These are phyloP conservation scores for Aschersonia sp. DNA, from an alignment of 2,329 filamentous ascomycete species.

Conservation along the genomic window DNA sequence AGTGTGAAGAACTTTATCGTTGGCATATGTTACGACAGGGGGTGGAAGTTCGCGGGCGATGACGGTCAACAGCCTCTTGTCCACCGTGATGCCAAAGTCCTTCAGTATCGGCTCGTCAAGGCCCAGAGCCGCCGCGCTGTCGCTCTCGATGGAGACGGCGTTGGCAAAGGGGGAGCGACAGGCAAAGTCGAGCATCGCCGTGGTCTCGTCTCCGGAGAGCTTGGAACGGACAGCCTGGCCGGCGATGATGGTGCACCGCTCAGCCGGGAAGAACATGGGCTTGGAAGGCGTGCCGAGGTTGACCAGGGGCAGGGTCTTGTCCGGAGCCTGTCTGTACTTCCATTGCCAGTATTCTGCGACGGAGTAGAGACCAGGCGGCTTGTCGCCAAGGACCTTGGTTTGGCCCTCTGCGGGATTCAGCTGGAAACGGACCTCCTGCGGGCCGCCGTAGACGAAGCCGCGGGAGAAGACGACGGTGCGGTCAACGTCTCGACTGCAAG, in stretches of 20 bases:
- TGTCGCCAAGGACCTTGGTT: too few relatives aligned
- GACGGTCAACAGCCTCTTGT: slow-evolving; percentile 53
- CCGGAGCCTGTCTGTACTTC: too few relatives aligned
- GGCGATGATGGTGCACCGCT: slow-evolving; percentile 47
- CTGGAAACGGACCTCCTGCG: too few relatives aligned
- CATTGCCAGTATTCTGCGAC: too few relatives aligned
- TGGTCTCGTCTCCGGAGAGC: slow-evolving; percentile 45
- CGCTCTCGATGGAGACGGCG: slow-evolving; percentile 46
- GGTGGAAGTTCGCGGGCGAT: slow-evolving; percentile 50
- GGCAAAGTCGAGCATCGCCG: slow-evolving; percentile 58
- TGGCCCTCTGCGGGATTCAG: too few relatives aligned
- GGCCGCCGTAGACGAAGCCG: too few relatives aligned
- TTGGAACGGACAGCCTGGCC: slow-evolving; percentile 51
- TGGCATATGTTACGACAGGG: slow-evolving; percentile 45
- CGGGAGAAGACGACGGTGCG: too few relatives aligned
- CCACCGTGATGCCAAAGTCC: slow-evolving; percentile 50
- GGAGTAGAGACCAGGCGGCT: too few relatives aligned
- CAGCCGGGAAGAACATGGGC: slow-evolving; percentile 52
- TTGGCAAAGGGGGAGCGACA: slow-evolving; percentile 54
- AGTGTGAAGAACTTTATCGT: slow-evolving; percentile 16
- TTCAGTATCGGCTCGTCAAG: slow-evolving; percentile 33
- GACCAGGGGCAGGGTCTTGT: slow-evolving; percentile 46
- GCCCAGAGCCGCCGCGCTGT: slow-evolving; percentile 42
- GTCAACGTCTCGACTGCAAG: too few relatives aligned
- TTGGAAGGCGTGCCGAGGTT: slow-evolving; percentile 46